These are phyloP conservation scores for Streptanthus diversifolius DNA, from an alignment of 345 rosid genomes.

Conservation along the genomic window DNA sequence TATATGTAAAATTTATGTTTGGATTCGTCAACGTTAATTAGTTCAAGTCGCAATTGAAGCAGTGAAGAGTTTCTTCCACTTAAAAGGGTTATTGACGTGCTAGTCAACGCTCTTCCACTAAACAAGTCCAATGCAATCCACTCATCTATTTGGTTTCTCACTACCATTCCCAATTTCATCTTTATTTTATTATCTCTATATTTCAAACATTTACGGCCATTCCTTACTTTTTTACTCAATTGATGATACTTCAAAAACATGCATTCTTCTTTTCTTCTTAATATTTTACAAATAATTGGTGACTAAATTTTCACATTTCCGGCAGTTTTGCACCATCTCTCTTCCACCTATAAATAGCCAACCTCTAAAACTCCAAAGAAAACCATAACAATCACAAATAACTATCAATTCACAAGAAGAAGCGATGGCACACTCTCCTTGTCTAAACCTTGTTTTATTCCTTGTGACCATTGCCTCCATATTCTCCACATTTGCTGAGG, in stretches of 20 bases:
- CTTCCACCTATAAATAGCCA: constrained; percentile 19
- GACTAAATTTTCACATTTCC: background rate
- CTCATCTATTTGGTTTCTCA: constrained; percentile 16
- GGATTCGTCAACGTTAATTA: constrained; percentile 29
- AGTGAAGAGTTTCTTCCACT: background rate
- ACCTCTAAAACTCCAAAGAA: background rate
- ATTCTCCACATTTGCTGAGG: constrained; percentile 22
- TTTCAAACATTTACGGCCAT: constrained; percentile 22
- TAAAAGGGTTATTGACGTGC: background rate
- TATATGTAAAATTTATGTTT: background rate
- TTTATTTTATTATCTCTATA: background rate
- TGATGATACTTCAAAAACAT: too few relatives aligned
- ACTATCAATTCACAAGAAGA: background rate
- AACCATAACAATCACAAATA: constrained; percentile 20
- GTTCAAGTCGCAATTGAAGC: constrained; percentile 20
- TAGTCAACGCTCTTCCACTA: constrained; percentile 18
- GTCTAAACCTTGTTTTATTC: constrained; percentile 6
- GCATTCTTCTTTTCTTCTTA: background rate
- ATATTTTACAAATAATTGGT: background rate
- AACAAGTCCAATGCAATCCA: constrained; percentile 16
- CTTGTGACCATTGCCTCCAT: constrained; percentile 5
- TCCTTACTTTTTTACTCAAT: background rate
- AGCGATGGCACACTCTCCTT: constrained; percentile 14
- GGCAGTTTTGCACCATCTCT: constrained; percentile 13
- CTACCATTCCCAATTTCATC: background rate